phyloP scores from a whole-genome alignment of 2,329 filamentous ascomycete genomes.

The Colletotrichum aenigma region DNA sequence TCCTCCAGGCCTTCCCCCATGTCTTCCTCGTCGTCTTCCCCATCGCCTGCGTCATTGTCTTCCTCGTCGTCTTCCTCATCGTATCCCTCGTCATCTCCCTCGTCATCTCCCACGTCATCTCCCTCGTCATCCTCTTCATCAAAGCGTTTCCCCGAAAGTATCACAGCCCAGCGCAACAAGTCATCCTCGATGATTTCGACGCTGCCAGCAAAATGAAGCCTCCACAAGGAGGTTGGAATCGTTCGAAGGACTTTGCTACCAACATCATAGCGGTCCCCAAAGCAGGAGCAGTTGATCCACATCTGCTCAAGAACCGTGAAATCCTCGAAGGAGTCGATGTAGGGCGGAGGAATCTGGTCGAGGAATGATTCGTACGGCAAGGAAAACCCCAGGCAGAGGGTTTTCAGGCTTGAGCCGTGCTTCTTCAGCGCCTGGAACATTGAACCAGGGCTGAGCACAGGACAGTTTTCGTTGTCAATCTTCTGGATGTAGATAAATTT shows the following conservation, averaged over 20 bases:
- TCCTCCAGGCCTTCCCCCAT: background rate
- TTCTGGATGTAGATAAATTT: background rate
- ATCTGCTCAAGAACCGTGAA: background rate
- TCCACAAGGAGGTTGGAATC: background rate
- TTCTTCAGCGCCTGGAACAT: background rate
- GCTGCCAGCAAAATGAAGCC: background rate
- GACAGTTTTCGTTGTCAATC: background rate
- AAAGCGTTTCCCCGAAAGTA: background rate
- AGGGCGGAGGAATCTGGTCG: background rate
- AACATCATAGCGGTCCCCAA: background rate
- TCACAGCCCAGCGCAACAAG: background rate
- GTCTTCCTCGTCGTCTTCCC: background rate
- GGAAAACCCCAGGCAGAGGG: rapidly evolving
- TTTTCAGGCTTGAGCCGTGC: background rate
- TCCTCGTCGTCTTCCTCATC: background rate
- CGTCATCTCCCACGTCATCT: background rate
- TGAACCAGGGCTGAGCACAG: background rate
- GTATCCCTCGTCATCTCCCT: background rate
- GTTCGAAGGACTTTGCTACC: background rate
- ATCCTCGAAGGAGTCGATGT: rapidly evolving
- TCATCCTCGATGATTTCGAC: rapidly evolving
- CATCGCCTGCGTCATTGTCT: background rate
- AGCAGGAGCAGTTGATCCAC: background rate
- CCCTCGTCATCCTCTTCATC: background rate
- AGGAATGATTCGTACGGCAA: rapidly evolving